Evolutionary conservation across 2,329 filamentous ascomycete genomes (phyloP).

Genomic region (Fusarium poae): DNA sequence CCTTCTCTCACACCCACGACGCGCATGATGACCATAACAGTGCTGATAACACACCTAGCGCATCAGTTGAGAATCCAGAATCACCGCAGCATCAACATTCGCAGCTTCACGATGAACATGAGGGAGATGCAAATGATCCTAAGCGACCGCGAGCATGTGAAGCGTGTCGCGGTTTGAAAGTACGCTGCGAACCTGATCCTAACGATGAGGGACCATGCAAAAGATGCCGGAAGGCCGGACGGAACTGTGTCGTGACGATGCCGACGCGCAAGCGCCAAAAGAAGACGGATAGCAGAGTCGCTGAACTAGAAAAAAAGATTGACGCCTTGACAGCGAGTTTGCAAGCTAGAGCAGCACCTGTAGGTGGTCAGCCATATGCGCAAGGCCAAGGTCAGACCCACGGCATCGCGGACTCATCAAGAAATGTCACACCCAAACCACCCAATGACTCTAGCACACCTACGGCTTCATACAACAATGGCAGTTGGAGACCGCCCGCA

Average conservation of each 20-base stretch:
- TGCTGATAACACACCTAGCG: conserved; percentile 42
- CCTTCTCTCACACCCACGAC: conserved; percentile 30
- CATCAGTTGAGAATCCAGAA: conserved; percentile 40
- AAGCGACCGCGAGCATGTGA: conserved; percentile 81
- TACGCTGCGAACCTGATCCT: conserved; percentile 84
- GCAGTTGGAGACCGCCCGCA: conserved; percentile 27
- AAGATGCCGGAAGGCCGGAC: conserved; percentile 84
- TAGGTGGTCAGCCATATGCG: conserved; percentile 27
- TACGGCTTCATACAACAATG: conserved; percentile 20
- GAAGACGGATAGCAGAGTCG: conserved; percentile 90
- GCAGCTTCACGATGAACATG: conserved; percentile 41
- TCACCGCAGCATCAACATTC: conserved; percentile 27
- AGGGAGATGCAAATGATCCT: conserved; percentile 59
- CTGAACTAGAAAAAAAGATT: conserved; percentile 93
- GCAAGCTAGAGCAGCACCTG: conserved; percentile 63
- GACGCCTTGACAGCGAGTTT: conserved; percentile 87
- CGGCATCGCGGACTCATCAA: conserved; percentile 24
- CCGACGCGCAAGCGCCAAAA: conserved; percentile 85
- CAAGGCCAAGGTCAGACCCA: conserved; percentile 19
- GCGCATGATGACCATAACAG: conserved; percentile 27
- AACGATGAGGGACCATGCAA: conserved; percentile 75
- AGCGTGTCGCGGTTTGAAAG: conserved; percentile 80
- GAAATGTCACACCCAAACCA: conserved; percentile 19
- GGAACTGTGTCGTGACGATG: conserved; percentile 81
- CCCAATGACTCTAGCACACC: conserved; percentile 18